A percentile compares a stretch with the other conserved stretches of the same genome.
These are phyloP conservation scores for Exophiala oligosperma DNA, from an alignment of 2,329 filamentous ascomycete species.

Conservation along the genomic window DNA sequence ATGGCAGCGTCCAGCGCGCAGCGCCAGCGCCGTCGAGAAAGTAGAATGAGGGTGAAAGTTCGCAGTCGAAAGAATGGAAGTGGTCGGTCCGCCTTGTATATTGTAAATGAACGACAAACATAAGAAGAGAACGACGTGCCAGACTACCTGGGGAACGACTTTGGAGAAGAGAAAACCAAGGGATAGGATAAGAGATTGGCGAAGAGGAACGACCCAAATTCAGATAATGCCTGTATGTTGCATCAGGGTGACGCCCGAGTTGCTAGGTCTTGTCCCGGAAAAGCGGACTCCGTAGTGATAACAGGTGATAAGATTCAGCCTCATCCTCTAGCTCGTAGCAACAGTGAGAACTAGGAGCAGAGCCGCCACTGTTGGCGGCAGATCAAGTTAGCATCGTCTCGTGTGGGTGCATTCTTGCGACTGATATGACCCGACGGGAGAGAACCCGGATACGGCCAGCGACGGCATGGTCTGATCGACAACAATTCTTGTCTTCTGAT, in stretches of 20 bases:
- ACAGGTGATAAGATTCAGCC: background rate
- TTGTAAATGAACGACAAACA: slow-evolving; percentile 10
- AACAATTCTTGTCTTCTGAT: background rate
- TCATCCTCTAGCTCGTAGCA: background rate
- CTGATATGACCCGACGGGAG: slow-evolving; percentile 9
- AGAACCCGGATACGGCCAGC: background rate
- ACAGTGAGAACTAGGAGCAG: background rate
- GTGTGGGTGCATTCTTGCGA: slow-evolving; percentile 1
- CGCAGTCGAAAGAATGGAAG: slow-evolving; percentile 8
- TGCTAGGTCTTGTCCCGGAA: background rate
- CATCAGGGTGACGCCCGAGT: background rate
- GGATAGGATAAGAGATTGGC: background rate
- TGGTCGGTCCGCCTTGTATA: slow-evolving; percentile 13
- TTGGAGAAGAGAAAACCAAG: background rate
- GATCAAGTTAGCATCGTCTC: slow-evolving; percentile 12
- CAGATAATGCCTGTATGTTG: background rate
- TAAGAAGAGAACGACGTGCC: background rate
- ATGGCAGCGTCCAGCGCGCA: slow-evolving; percentile 24
- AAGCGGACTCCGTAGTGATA: background rate
- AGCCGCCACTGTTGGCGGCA: slow-evolving; percentile 7
- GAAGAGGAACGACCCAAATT: background rate
- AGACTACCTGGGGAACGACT: background rate
- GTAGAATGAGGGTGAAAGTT: slow-evolving; percentile 5
- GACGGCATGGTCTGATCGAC: slow-evolving; percentile 9
- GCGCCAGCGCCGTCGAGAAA: slow-evolving; percentile 19